Evolutionary conservation across 306 rosid species (phyloP), one percentile per base, ranked within the genome.

Genomic region (Hylodesmum podocarpum): DNA sequence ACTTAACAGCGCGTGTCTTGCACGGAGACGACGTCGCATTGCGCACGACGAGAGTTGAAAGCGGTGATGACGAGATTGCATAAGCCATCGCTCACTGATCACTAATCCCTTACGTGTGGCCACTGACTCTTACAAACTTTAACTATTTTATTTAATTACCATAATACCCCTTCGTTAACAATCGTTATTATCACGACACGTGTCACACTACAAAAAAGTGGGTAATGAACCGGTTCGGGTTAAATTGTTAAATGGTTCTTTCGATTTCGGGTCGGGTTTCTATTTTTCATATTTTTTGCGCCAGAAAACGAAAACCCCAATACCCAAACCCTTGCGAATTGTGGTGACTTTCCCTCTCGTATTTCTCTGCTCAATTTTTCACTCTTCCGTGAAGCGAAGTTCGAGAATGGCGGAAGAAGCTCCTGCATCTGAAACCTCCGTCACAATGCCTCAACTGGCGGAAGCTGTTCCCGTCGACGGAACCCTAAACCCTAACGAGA

Each of bases 351-450:
- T 21, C 16, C 16, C 22, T 14, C 27, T 24, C n/a, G 28, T 21
- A 25, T 21, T 63, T 44, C 19, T 46, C 73, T 51, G n/a, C n/a
- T n/a, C n/a, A n/a, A n/a, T n/a, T n/a, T n/a, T n/a, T n/a, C n/a
- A n/a, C 34, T 34, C 36, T 16, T 41, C 51, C 12, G 22, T 34
- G 73, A 53, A 76, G 28, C 18, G 25, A 78, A 78, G 12, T 72
- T 69, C 22, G 3, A 78, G 66, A 27, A 93, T 93, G 97, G 93
- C 50, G 15, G 96, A 88, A 73, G 89, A 87, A 75, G 89, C 87
- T 70, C 57, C 88, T 27, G 89, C 88, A 29, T 64, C 93, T 6
- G 86, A 80, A 68, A 50, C 82, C 72, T 85, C 91, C 1, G 84
- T 61, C 8, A 73, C 85, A 63, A 81, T 68, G 66, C 84, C 78